These are phyloP conservation scores for Alternaria conjuncta DNA, from an alignment of 2,329 filamentous ascomycete genomes.

Conservation along the genomic window DNA sequence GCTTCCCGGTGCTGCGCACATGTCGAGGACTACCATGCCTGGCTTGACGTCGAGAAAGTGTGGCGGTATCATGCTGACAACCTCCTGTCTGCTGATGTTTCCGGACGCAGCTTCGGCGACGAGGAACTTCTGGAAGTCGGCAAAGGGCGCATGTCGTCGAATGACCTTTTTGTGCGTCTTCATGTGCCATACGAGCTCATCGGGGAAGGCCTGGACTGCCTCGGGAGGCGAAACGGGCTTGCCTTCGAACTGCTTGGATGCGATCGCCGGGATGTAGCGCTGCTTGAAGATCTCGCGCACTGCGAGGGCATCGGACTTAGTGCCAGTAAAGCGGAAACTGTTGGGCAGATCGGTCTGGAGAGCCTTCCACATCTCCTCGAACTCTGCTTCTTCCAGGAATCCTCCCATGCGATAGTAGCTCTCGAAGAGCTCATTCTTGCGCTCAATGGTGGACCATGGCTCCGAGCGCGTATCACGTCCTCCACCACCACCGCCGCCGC, in stretches of 20 bases:
- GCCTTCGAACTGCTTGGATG: slow-evolving; percentile 82
- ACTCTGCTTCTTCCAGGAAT: slow-evolving; percentile 78
- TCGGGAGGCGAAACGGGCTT: slow-evolving; percentile 80
- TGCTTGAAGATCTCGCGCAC: slow-evolving; percentile 89
- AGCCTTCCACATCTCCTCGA: slow-evolving; percentile 80
- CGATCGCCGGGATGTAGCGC: slow-evolving; percentile 89
- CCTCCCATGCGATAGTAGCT: slow-evolving; percentile 77
- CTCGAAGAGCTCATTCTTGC: slow-evolving; percentile 85
- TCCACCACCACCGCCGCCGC: slow-evolving; percentile 38
- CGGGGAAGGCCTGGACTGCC: slow-evolving; percentile 89
- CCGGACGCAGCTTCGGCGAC: slow-evolving; percentile 96
- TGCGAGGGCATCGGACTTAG: slow-evolving; percentile 90
- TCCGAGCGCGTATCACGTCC: slow-evolving; percentile 39
- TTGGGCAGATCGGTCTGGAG: slow-evolving; percentile 88
- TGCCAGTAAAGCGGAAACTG: slow-evolving; percentile 96
- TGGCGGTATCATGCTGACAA: slow-evolving; percentile 98
- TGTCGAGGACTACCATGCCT: slow-evolving; percentile 90
- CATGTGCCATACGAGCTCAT: slow-evolving; percentile 96
- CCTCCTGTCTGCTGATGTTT: slow-evolving; percentile 96
- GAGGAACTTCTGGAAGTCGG: slow-evolving; percentile 95
- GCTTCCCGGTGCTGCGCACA: slow-evolving; percentile 96
- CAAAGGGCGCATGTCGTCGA: slow-evolving; percentile 90
- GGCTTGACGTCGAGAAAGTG: slow-evolving; percentile 89
- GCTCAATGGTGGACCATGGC: slow-evolving; percentile 65
- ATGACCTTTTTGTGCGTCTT: slow-evolving; percentile 96